Percentiles rank a stretch among this genome's conserved stretches.
These are phyloP conservation scores for Alloteropsis angusta DNA, from an alignment of 202 grass and related monocot genomes.

Conservation along the genomic window DNA sequence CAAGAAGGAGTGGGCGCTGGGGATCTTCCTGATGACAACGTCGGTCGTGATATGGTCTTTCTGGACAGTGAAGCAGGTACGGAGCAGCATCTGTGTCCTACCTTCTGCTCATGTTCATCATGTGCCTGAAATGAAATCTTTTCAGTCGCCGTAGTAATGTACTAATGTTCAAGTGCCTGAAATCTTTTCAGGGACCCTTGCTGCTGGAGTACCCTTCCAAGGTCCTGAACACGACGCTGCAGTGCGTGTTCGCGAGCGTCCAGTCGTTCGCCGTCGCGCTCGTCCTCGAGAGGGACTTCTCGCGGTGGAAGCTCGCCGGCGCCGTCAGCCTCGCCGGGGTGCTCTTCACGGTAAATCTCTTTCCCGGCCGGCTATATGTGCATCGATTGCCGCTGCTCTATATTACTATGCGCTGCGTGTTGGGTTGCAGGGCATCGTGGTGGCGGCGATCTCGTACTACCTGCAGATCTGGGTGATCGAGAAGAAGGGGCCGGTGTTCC, in stretches of 20 bases:
- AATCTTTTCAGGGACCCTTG: slow-evolving; percentile 52
- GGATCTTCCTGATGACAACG: slow-evolving; percentile 54
- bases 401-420: too few relatives aligned
- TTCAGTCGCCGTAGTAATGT: too few relatives aligned
- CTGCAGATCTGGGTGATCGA: slow-evolving; percentile 71
- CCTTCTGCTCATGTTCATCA: background rate
- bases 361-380: too few relatives aligned
- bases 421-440: slow-evolving; percentile 39
- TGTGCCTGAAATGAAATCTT: too few relatives aligned
- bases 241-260: slow-evolving; percentile 48
- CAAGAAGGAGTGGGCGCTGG: slow-evolving; percentile 44
- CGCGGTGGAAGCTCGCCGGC: slow-evolving; percentile 55
- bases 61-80: slow-evolving; percentile 67
- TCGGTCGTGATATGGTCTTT: slow-evolving; percentile 42
- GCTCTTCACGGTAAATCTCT: slow-evolving; percentile 52
- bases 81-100: too few relatives aligned
- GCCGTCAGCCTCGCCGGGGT: slow-evolving; percentile 37
- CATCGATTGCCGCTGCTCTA: too few relatives aligned
- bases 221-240: slow-evolving; percentile 62
- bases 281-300: slow-evolving; percentile 53
- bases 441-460: slow-evolving; percentile 54
- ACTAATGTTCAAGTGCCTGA: too few relatives aligned
- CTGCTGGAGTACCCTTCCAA: slow-evolving; percentile 60
- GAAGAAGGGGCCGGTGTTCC: slow-evolving; percentile 59
- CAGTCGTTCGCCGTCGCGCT: slow-evolving; percentile 54